Conservation (phyloP, 2,329 filamentous ascomycete species). For the Verticillium alfalfae region DNA sequence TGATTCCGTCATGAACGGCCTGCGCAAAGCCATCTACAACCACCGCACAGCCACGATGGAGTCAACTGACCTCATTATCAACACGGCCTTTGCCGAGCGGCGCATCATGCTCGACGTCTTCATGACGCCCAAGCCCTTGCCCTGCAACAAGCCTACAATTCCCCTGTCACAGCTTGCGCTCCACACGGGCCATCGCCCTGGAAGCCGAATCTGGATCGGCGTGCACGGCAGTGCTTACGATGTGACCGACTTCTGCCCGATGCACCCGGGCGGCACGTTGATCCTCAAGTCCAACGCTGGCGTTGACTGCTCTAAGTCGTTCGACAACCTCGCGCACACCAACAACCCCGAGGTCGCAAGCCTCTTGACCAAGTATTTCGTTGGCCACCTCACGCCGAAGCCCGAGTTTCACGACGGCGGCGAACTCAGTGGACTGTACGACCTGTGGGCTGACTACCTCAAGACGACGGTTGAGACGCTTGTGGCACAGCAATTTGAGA, state of each 20-base stretch:
- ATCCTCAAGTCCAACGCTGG: slow-evolving; percentile 50
- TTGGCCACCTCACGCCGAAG: slow-evolving; percentile 44
- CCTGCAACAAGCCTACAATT: slow-evolving; percentile 44
- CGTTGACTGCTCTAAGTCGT: slow-evolving; percentile 46
- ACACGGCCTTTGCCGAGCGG: slow-evolving; percentile 48
- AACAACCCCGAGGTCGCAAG: slow-evolving; percentile 49
- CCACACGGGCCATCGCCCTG: slow-evolving; percentile 44
- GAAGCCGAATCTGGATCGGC: slow-evolving; percentile 42
- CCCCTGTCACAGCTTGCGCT: slow-evolving; percentile 41
- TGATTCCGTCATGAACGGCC: slow-evolving; percentile 50
- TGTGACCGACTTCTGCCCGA: slow-evolving; percentile 45
- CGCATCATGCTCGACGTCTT: slow-evolving; percentile 53
- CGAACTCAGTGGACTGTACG: slow-evolving; percentile 39
- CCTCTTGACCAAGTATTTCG: slow-evolving; percentile 48
- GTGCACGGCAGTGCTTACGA: slow-evolving; percentile 50
- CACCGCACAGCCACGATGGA: slow-evolving; percentile 46
- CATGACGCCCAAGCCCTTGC: slow-evolving; percentile 48
- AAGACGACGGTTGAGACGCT: slow-evolving; percentile 43
- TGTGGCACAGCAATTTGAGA: slow-evolving; percentile 47
- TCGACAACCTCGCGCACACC: slow-evolving; percentile 48
- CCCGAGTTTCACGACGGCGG: slow-evolving; percentile 36
- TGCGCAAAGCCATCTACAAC: slow-evolving; percentile 49
- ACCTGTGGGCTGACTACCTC: slow-evolving; percentile 45
- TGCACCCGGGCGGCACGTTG: slow-evolving; percentile 47
- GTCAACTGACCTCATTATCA: slow-evolving; percentile 41